Conservation (phyloP, 768 basidiomycete genomes). For the Rickenella mellea region DNA sequence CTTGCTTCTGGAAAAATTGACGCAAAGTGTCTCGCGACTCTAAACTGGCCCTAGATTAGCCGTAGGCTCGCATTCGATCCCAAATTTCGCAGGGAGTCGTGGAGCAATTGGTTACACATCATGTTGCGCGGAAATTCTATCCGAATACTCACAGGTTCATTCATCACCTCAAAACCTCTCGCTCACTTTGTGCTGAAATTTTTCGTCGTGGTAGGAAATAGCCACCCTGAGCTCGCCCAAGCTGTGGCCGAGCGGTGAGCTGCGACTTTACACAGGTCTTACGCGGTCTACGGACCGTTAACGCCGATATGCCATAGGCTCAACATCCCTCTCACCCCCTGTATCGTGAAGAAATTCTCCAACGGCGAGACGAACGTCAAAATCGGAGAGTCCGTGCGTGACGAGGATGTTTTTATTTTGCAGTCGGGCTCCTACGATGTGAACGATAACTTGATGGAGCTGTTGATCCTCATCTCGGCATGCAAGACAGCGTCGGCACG, state of each 20-base stretch:
- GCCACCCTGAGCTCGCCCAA: constrained; percentile 95
- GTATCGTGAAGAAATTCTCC: constrained; percentile 82
- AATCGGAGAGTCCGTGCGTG: constrained; percentile 90
- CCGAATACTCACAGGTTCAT: constrained; percentile 15
- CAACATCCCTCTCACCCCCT: constrained; percentile 76
- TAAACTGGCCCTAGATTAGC: too few relatives aligned
- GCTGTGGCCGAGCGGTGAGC: constrained; percentile 95
- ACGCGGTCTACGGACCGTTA: constrained; percentile 37
- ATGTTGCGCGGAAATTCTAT: constrained; percentile 17
- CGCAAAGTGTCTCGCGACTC: too few relatives aligned
- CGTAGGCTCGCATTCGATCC: too few relatives aligned
- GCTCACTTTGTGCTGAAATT: too few relatives aligned
- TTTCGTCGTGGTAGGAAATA: constrained; percentile 61
- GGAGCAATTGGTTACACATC: too few relatives aligned
- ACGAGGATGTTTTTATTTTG: constrained; percentile 98
- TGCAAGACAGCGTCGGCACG: constrained; percentile 95
- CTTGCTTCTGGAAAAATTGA: too few relatives aligned
- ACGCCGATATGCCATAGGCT: constrained; percentile 52
- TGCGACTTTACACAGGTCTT: constrained; percentile 31
- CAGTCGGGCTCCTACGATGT: constrained; percentile 85
- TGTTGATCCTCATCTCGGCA: constrained; percentile 95
- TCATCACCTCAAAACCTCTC: too few relatives aligned
- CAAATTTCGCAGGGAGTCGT: too few relatives aligned
- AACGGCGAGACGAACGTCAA: constrained; percentile 95
- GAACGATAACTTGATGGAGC: constrained; percentile 97